Percentiles rank a stretch among this genome's conserved stretches.
phyloP scores from a whole-genome alignment of 2,329 filamentous ascomycete species.

The Calonectria hongkongensis region DNA sequence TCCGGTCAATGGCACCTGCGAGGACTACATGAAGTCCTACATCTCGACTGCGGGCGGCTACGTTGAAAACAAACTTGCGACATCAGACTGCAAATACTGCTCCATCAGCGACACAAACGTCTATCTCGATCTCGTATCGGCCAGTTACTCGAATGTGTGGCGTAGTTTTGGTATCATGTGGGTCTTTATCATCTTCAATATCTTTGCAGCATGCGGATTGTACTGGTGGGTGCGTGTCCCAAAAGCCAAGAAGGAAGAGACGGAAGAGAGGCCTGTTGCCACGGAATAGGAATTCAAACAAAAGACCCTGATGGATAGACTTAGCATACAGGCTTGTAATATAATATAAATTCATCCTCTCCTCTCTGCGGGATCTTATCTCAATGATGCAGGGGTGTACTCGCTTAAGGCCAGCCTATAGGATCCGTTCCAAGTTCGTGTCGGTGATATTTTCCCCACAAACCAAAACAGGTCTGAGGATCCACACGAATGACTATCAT shows the following conservation, averaged over 20 bases:
- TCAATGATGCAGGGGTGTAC: too few relatives aligned
- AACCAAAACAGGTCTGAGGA: too few relatives aligned
- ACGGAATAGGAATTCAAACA: background rate
- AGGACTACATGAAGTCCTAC: background rate
- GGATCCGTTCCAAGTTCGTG: too few relatives aligned
- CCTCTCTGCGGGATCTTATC: too few relatives aligned
- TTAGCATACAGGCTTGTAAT: too few relatives aligned
- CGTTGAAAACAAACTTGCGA: background rate
- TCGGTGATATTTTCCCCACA: too few relatives aligned
- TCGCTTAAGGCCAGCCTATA: too few relatives aligned
- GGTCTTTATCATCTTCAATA: conserved; percentile 6
- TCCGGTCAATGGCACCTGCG: conserved; percentile 1
- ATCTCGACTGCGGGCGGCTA: background rate
- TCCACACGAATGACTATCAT: too few relatives aligned
- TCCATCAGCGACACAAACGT: conserved; percentile 5
- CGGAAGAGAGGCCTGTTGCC: background rate
- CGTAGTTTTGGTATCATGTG: conserved; percentile 14
- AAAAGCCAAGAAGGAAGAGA: conserved; percentile 7
- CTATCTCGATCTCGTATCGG: background rate
- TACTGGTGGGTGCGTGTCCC: conserved; percentile 20
- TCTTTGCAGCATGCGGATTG: conserved; percentile 2
- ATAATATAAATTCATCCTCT: too few relatives aligned
- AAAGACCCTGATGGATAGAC: background rate
- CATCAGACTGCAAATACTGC: conserved; percentile 2
- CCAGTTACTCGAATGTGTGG: conserved; percentile 2